Evolutionary conservation across 2,329 filamentous ascomycete genomes (phyloP).

Genomic region (Colletotrichum phormii): DNA sequence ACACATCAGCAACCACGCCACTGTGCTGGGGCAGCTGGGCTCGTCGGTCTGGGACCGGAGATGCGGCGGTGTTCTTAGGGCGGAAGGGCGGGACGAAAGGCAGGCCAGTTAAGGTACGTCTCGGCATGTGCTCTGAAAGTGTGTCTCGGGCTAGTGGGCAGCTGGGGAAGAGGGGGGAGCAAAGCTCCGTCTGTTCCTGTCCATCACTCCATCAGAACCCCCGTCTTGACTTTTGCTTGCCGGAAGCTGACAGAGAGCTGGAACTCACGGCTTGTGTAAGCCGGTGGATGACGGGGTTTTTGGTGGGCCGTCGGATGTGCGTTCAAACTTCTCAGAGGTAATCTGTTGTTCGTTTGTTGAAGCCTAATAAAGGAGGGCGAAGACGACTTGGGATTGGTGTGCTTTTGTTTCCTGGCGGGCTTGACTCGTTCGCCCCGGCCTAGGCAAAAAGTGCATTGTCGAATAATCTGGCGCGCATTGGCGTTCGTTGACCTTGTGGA

Average conservation of each 20-base stretch:
- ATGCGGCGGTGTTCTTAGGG: slow-evolving; percentile 8
- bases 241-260: slow-evolving; percentile 24
- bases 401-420: slow-evolving; percentile 6
- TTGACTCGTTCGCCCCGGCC: slow-evolving; percentile 28
- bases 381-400: slow-evolving; percentile 20
- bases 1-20: slow-evolving; percentile 24
- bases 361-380: slow-evolving; percentile 27
- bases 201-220: slow-evolving; percentile 20
- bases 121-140: slow-evolving; percentile 17
- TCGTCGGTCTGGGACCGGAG: slow-evolving; percentile 23
- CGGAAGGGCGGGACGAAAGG: slow-evolving; percentile 1
- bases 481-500: not conserved
- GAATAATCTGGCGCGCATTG: slow-evolving; percentile 1
- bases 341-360: slow-evolving; percentile 11
- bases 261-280: slow-evolving; percentile 15
- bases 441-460: slow-evolving; percentile 11
- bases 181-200: slow-evolving; percentile 22
- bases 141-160: slow-evolving; percentile 4
- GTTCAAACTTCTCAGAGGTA: not conserved
- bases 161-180: not conserved
- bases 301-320: slow-evolving; percentile 2
- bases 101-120: slow-evolving; percentile 6
- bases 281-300: slow-evolving; percentile 14
- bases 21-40: slow-evolving; percentile 4
- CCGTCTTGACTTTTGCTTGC: slow-evolving; percentile 4